A percentile compares a stretch with the other conserved stretches of the same genome.
phyloP scores from a whole-genome alignment of 2,329 filamentous ascomycete species.

The Epichloe scottii region DNA sequence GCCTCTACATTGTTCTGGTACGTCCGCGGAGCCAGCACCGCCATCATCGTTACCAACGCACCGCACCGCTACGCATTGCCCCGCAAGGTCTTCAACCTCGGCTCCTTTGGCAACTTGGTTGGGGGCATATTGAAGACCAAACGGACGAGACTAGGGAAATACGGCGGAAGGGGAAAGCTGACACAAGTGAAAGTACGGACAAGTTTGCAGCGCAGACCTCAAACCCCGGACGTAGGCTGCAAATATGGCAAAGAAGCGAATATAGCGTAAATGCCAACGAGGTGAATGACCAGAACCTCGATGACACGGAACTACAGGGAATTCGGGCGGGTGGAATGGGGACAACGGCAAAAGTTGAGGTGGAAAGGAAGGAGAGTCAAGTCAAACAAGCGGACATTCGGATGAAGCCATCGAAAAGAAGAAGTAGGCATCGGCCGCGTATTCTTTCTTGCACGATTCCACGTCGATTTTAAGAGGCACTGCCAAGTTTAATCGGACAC shows the following conservation, averaged over 20 bases:
- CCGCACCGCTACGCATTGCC: constrained; percentile 20
- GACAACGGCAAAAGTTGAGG: no score
- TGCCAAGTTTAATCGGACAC: no score
- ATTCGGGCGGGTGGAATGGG: background rate
- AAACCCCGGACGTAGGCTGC: background rate
- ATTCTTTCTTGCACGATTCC: no score
- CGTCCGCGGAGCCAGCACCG: constrained; percentile 38
- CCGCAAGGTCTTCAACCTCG: constrained; percentile 2
- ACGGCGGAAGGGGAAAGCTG: background rate
- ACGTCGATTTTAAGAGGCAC: no score
- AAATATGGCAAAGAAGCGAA: constrained; percentile 5
- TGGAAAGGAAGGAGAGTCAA: no score
- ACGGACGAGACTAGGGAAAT: background rate
- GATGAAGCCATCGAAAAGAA: no score
- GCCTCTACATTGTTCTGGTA: constrained; percentile 36
- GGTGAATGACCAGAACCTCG: background rate
- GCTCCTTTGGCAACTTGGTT: background rate
- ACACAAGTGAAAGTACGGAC: constrained; percentile 1
- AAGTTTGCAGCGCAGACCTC: background rate
- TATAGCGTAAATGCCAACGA: constrained; percentile 3
- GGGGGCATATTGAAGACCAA: background rate
- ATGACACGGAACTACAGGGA: background rate
- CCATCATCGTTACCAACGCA: constrained; percentile 39
- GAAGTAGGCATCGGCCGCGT: no score
- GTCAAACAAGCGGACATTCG: no score